A percentile compares a stretch with the other conserved stretches of the same genome.
Evolutionary conservation across 805 yeast species (phyloP).

Genomic region (Ogataea angusta): DNA sequence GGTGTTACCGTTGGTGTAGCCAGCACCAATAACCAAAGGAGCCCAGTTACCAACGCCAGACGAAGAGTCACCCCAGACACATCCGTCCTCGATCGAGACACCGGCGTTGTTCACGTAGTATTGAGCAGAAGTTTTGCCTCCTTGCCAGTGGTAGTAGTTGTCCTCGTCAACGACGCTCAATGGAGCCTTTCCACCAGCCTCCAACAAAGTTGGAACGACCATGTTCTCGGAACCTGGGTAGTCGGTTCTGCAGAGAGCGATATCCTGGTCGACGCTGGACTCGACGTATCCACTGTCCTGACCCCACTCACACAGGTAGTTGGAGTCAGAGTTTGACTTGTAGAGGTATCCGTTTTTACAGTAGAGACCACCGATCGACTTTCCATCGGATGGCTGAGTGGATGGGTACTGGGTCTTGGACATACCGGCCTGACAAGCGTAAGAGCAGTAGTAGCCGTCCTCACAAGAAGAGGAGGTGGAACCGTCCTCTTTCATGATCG

Average conservation of each 20-base stretch:
- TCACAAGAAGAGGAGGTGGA: slow-evolving; percentile 68
- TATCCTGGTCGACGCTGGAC: slow-evolving; percentile 57
- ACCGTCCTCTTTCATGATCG: slow-evolving; percentile 44
- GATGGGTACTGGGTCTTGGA: slow-evolving; percentile 98
- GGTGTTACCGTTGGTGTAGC: slow-evolving; percentile 66
- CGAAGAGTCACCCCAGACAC: slow-evolving; percentile 85
- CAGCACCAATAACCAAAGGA: slow-evolving; percentile 93
- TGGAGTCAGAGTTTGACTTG: slow-evolving; percentile 66
- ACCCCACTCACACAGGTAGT: slow-evolving; percentile 89
- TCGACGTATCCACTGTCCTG: slow-evolving; percentile 63
- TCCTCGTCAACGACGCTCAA: slow-evolving; percentile 78
- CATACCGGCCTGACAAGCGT: slow-evolving; percentile 98
- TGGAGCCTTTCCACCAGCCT: slow-evolving; percentile 61
- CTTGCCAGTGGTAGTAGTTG: slow-evolving; percentile 78
- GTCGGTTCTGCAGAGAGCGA: slow-evolving; percentile 96
- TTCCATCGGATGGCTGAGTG: slow-evolving; percentile 81
- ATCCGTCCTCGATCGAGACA: slow-evolving; percentile 83
- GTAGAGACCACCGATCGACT: slow-evolving; percentile 87
- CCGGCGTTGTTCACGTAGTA: slow-evolving; percentile 98
- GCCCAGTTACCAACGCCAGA: slow-evolving; percentile 97
- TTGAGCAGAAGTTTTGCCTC: slow-evolving; percentile 85
- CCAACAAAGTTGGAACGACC: slow-evolving; percentile 87
- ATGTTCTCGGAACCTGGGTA: slow-evolving; percentile 99
- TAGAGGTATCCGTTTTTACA: slow-evolving; percentile 84
- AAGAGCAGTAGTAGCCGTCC: slow-evolving; percentile 94